These are phyloP conservation scores for Pseudogymnoascus sp. DNA, from an alignment of 2,329 filamentous ascomycete genomes.

Conservation along the genomic window DNA sequence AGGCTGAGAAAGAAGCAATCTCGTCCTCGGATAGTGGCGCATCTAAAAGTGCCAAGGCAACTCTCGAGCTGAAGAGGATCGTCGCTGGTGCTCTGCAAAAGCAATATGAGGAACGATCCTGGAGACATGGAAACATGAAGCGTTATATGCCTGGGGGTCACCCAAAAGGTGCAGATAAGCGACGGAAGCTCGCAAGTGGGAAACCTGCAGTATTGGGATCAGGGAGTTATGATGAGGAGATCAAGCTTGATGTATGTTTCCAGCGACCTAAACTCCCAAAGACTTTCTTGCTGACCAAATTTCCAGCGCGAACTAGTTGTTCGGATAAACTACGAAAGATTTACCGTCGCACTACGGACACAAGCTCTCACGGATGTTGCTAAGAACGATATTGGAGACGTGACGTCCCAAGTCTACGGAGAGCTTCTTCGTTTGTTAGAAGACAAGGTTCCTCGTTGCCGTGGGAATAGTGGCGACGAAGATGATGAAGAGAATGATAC, in stretches of 20 bases:
- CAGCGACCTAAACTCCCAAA: neutral
- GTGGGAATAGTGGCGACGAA: conserved; percentile 45
- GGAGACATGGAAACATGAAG: conserved; percentile 44
- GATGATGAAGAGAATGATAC: conserved; percentile 25
- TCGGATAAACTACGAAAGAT: conserved; percentile 77
- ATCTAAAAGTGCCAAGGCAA: conserved; percentile 57
- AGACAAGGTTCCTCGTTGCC: conserved; percentile 58
- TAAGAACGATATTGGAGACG: conserved; percentile 59
- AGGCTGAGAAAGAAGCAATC: conserved; percentile 56
- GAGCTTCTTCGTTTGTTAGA: conserved; percentile 65
- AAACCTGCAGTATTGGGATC: conserved; percentile 29
- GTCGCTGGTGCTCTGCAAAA: conserved; percentile 46
- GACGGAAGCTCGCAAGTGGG: conserved; percentile 47
- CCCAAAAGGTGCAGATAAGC: conserved; percentile 34
- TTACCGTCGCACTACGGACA: conserved; percentile 73
- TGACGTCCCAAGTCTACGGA: conserved; percentile 71
- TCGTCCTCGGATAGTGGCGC: conserved; percentile 44
- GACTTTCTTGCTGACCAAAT: conserved; percentile 21
- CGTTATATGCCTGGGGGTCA: conserved; percentile 30
- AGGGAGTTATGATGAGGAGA: conserved; percentile 34
- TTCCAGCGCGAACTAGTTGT: conserved; percentile 62
- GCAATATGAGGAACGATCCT: conserved; percentile 37
- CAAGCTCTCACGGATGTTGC: conserved; percentile 66
- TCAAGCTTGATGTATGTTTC: conserved; percentile 43
- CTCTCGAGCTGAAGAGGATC: conserved; percentile 50